phyloP scores from a whole-genome alignment of 2,329 filamentous ascomycete genomes.

The Diaporthe batatas region DNA sequence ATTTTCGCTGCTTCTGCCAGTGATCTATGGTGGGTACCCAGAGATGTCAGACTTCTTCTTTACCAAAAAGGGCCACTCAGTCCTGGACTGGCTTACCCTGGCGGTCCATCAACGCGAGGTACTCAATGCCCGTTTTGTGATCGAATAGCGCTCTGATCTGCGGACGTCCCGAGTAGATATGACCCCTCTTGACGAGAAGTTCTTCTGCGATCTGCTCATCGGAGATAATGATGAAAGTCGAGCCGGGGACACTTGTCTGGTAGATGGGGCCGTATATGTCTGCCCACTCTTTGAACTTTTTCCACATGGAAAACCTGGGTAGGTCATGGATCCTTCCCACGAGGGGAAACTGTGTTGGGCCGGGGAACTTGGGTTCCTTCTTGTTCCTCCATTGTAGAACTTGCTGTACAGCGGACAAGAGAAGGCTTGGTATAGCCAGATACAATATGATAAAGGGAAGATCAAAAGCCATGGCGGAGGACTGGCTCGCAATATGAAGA shows the following conservation, averaged over 20 bases:
- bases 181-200: slow-evolving; percentile 62
- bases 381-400: slow-evolving; percentile 53
- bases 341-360: slow-evolving; percentile 61
- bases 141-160: slow-evolving; percentile 63
- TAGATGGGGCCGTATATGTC: slow-evolving; percentile 59
- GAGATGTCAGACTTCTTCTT: slow-evolving; percentile 2
- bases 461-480: slow-evolving; percentile 52
- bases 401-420: slow-evolving; percentile 57
- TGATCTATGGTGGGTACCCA: slow-evolving; percentile 51
- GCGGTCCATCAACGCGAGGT: slow-evolving; percentile 65
- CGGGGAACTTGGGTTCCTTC: slow-evolving; percentile 55
- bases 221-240: slow-evolving; percentile 60
- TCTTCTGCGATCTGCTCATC: slow-evolving; percentile 63
- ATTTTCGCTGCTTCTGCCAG: slow-evolving; percentile 64
- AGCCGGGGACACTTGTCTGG: slow-evolving; percentile 55
- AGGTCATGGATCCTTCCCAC: slow-evolving; percentile 64
- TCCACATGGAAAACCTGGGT: slow-evolving; percentile 61
- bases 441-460: slow-evolving; percentile 56
- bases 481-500: not conserved
- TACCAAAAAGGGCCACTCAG: not conserved
- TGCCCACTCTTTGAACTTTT: slow-evolving; percentile 65
- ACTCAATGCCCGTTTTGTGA: slow-evolving; percentile 62
- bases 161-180: slow-evolving; percentile 64
- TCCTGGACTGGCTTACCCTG: slow-evolving; percentile 54
- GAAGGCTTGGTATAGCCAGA: slow-evolving; percentile 59